These are phyloP conservation scores for Mayamaea pseudoterrestris DNA, from an alignment of 108 stramenopile genomes.

Conservation along the genomic window DNA sequence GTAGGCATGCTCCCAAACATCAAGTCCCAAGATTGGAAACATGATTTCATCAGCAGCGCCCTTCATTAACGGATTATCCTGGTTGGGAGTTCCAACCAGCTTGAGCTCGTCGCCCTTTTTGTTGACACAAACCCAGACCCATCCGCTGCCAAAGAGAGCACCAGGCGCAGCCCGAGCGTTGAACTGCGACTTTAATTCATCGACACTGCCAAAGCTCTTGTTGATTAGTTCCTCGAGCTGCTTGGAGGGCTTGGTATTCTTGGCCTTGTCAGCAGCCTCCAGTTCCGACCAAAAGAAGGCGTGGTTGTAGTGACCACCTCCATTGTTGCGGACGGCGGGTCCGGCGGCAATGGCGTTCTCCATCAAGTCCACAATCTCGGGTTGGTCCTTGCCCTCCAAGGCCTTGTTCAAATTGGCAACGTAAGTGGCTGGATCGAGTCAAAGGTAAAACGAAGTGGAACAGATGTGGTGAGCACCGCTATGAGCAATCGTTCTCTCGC, in stretches of 20 bases:
- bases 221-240: slow-evolving; percentile 71
- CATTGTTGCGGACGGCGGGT: slow-evolving; percentile 88
- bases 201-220: slow-evolving; percentile 74
- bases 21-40: slow-evolving; percentile 94
- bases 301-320: slow-evolving; percentile 99
- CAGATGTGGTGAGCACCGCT: too few relatives aligned
- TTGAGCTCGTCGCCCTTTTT: slow-evolving; percentile 66
- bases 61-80: slow-evolving; percentile 97
- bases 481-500: too few relatives aligned
- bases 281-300: slow-evolving; percentile 99
- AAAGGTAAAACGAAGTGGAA: neutral
- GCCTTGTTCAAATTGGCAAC: slow-evolving; percentile 74
- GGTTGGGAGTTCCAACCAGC: slow-evolving; percentile 88
- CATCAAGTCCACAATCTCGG: slow-evolving; percentile 70
- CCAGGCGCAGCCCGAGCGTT: slow-evolving; percentile 84
- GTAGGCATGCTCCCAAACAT: slow-evolving; percentile 99
- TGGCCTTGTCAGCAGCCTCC: slow-evolving; percentile 77
- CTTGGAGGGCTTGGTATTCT: slow-evolving; percentile 74
- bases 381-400: slow-evolving; percentile 71
- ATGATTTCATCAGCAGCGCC: slow-evolving; percentile 79
- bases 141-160: slow-evolving; percentile 90
- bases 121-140: slow-evolving; percentile 94
- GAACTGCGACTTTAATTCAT: slow-evolving; percentile 83
- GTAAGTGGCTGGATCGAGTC: slow-evolving; percentile 13
- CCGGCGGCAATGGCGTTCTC: slow-evolving; percentile 75